These are phyloP conservation scores for Bonia amplexicaulis DNA, from an alignment of 176 grass and related monocot species.

Conservation along the genomic window DNA sequence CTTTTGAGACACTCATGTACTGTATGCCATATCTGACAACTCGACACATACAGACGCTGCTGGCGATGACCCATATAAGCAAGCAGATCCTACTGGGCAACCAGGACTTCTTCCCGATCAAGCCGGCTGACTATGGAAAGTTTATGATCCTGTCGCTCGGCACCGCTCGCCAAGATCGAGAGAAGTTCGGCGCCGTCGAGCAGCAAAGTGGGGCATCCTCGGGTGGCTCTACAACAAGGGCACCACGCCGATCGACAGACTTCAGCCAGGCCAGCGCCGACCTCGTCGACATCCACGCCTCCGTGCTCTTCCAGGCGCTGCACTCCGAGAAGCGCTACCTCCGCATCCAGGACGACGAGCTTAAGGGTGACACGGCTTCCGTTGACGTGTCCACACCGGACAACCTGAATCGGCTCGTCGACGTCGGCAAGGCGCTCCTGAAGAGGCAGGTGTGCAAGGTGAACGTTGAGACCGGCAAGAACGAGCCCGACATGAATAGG, in stretches of 20 bases:
- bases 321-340: constrained; percentile 29
- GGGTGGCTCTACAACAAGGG: constrained; percentile 45
- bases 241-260: constrained; percentile 42
- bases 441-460: constrained; percentile 41
- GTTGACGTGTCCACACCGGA: constrained; percentile 32
- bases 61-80: constrained; percentile 45
- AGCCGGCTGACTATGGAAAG: constrained; percentile 33
- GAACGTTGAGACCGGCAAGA: constrained; percentile 43
- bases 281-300: constrained; percentile 61
- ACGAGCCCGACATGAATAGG: not conserved
- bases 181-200: constrained; percentile 31
- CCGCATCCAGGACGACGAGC: constrained; percentile 56
- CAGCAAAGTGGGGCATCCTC: constrained; percentile 50
- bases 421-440: constrained; percentile 30
- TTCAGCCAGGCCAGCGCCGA: constrained; percentile 61
- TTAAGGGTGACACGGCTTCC: constrained; percentile 11
- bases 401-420: constrained; percentile 37
- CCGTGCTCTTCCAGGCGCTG: constrained; percentile 50
- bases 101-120: constrained; percentile 36
- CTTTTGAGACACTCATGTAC: not conserved
- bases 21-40: not conserved
- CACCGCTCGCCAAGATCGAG: constrained; percentile 42
- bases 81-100: constrained; percentile 50
- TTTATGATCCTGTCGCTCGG: constrained; percentile 53
- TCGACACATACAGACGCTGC: constrained; percentile 30